phyloP scores from a whole-genome alignment of 495 filamentous ascomycete species.

The Polyplosphaeria fusca region DNA sequence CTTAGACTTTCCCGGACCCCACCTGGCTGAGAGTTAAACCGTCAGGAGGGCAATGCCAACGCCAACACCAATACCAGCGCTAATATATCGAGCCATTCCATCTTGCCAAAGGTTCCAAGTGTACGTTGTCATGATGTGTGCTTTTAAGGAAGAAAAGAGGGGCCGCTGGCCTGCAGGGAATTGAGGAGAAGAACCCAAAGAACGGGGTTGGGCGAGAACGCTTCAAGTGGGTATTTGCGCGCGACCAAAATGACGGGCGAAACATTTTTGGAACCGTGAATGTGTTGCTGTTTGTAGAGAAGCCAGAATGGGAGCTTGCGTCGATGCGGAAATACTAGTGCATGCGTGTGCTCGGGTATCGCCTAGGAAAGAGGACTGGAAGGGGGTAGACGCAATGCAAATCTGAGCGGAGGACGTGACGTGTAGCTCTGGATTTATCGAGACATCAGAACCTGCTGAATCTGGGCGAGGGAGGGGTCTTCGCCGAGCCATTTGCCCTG shows the following conservation, averaged over 20 bases:
- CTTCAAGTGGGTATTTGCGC: not conserved
- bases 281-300: not conserved
- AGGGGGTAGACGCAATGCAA: not conserved
- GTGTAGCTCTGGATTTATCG: conserved; percentile 14
- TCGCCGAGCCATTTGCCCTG: conserved; percentile 44
- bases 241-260: not conserved
- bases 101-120: not conserved
- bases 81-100: conserved; percentile 7
- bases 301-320: not conserved
- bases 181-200: not conserved
- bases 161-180: conserved; percentile 8
- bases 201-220: too few relatives aligned
- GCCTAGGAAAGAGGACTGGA: conserved; percentile 1
- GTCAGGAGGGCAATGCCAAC: not conserved
- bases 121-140: not conserved
- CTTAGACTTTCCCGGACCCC: not conserved
- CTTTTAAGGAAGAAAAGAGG: conserved; percentile 15
- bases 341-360: conserved; percentile 18
- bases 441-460: conserved; percentile 27
- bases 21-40: not conserved
- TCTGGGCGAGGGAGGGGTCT: conserved; percentile 37
- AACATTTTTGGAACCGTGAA: not conserved
- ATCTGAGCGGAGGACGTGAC: too few relatives aligned
- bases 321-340: too few relatives aligned
- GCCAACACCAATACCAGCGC: conserved; percentile 27